Base-by-base conservation (phyloP, 768 basidiomycete genomes). In the Brasilioporus rufonigricans region DNA sequence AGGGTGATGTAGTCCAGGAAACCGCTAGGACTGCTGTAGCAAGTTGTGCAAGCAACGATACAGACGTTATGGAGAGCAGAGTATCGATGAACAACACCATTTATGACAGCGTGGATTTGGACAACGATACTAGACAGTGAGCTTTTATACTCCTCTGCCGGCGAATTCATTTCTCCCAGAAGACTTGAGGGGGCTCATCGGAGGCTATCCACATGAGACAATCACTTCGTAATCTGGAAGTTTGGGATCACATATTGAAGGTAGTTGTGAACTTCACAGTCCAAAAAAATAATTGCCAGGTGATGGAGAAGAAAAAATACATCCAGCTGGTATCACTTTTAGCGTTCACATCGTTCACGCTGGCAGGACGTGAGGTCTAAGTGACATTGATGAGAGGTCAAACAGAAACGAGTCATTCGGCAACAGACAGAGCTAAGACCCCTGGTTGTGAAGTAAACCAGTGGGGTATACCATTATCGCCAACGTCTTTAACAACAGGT, bases 1-100 rank as follows among this genome's bases (percentile, higher is more conserved):
- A 81, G 6, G 82, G 81, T 6, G 76, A 75, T 2, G 78, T 71
- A 1, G 73, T 75, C 81, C 81, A 82, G 24, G 76, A 68, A 18
- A 73, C 53, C 7, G 78, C 76, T 9, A 32, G 41, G 19, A 47
- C 44, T 36, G 23, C 19, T 11, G 49, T 27, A 7, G 9, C 24
- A 10, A 9, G 23, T 5, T 24, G 8, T 19, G 44, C 12, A 43
- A 66, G 46, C 4, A 56, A 27, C 10, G 49, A 40, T 11, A 32
- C 19, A 14, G 19, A 55, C 4, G 38, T 40, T 33, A 48, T 4
- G 12, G 48, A 52, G 33, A 49, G 11, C 4, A 56, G 10, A 11
- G 24, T 4, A 11, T 48, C 18, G 16, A 19, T 23, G 35, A 50
- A 40, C 8, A 41, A 21, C 21, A 23, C 13, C 63, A 62, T 66